phyloP scores from a whole-genome alignment of 345 rosid species.

The Bruguiera parviflora region DNA sequence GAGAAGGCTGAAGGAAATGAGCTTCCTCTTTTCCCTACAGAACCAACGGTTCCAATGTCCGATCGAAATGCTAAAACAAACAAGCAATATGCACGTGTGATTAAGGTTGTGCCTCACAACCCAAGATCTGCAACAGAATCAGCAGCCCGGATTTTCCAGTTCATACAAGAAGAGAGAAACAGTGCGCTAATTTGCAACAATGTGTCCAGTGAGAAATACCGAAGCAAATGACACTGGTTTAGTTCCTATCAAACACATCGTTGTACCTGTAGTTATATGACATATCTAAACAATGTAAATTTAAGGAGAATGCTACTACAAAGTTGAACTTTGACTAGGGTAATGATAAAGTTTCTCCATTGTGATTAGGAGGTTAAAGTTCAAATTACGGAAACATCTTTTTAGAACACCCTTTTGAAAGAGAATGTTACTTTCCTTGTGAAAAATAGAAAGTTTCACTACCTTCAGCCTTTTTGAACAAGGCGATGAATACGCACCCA shows the following conservation, averaged over 20 bases:
- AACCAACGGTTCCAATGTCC: slow-evolving; percentile 27
- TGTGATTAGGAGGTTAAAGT: too few species aligned
- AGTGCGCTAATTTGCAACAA: slow-evolving; percentile 9
- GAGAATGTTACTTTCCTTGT: too few species aligned
- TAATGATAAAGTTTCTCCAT: too few species aligned
- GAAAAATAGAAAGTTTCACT: too few species aligned
- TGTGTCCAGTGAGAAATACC: not conserved
- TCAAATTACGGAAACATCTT: too few species aligned
- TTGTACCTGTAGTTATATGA: not conserved
- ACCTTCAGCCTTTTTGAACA: too few species aligned
- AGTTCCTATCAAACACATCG: not conserved
- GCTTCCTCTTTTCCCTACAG: slow-evolving; percentile 52
- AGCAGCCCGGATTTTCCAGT: slow-evolving; percentile 33
- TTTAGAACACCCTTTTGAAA: too few species aligned
- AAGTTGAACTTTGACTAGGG: slow-evolving; percentile 33
- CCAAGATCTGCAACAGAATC: slow-evolving; percentile 29
- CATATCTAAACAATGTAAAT: slow-evolving; percentile 8
- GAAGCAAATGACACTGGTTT: too few species aligned
- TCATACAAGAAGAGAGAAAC: slow-evolving; percentile 28
- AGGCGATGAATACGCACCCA: too few species aligned
- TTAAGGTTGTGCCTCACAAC: slow-evolving; percentile 32
- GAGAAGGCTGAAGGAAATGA: slow-evolving; percentile 39
- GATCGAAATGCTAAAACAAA: slow-evolving; percentile 16
- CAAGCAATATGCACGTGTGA: slow-evolving; percentile 9
- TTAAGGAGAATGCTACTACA: not conserved